Conservation (phyloP, 176 grass and related monocot species). For the Themeda triandra region DNA sequence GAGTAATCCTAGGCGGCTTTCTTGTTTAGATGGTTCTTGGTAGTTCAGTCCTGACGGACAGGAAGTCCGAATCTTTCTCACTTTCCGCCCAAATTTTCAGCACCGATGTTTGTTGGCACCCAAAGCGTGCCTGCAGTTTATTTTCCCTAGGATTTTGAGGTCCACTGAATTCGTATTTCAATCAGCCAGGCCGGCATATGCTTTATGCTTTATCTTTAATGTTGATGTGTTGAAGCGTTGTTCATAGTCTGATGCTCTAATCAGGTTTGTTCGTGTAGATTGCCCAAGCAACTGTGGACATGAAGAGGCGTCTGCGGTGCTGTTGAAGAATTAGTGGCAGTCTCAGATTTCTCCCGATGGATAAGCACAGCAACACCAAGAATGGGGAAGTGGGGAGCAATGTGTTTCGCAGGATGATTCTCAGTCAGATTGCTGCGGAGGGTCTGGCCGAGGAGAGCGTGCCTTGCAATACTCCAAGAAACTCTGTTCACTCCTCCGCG, state of each 20-base stretch:
- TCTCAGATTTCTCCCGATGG: constrained; percentile 42
- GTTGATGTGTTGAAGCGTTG: not conserved
- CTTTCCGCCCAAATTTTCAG: not conserved
- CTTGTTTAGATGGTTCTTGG: not conserved
- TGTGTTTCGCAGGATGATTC: constrained; percentile 51
- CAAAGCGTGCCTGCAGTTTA: not conserved
- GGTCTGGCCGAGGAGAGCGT: constrained; percentile 47
- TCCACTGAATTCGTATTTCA: not conserved
- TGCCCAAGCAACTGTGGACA: constrained; percentile 20
- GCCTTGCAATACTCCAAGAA: constrained; percentile 55
- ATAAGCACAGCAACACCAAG: constrained; percentile 43
- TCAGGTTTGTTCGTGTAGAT: constrained; percentile 8
- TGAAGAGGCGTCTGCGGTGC: not conserved
- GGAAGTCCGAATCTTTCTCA: not conserved
- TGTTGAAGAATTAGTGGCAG: constrained; percentile 23
- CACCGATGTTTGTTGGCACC: not conserved
- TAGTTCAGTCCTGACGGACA: not conserved
- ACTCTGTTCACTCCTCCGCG: constrained; percentile 21
- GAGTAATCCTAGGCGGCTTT: not conserved
- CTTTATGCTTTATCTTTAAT: not conserved
- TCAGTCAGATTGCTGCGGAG: constrained; percentile 30
- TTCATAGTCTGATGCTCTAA: not conserved
- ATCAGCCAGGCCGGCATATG: not conserved
- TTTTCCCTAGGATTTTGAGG: not conserved
- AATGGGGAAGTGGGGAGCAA: constrained; percentile 13